Evolutionary conservation across 306 rosid species (phyloP).

Genomic region (Dicorynia guianensis): DNA sequence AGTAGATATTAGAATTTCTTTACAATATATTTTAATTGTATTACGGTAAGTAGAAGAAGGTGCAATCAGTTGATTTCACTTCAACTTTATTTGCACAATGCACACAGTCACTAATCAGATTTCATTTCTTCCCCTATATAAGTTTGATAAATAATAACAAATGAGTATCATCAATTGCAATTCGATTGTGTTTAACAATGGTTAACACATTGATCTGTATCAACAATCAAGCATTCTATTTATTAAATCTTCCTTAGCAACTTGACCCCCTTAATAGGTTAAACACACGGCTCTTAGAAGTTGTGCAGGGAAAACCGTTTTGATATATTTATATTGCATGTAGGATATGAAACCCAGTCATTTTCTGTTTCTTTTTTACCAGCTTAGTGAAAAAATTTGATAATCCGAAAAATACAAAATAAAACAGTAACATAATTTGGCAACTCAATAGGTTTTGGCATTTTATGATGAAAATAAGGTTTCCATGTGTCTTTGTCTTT

Average conservation of each 20-base stretch:
- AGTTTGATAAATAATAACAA: not conserved
- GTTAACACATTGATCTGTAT: not conserved
- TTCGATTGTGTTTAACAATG: not conserved
- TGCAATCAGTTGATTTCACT: constrained; percentile 38
- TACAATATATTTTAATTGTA: too few relatives aligned
- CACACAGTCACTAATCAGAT: not conserved
- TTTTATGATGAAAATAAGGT: not conserved
- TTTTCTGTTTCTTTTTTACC: too few relatives aligned
- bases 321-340: constrained; percentile 7
- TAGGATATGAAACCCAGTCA: too few relatives aligned
- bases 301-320: too few relatives aligned
- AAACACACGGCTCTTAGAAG: too few relatives aligned
- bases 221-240: not conserved
- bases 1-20: too few relatives aligned
- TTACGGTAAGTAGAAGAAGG: too few relatives aligned
- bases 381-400: too few relatives aligned
- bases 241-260: not conserved
- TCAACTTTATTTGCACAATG: not conserved
- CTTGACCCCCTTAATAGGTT: not conserved
- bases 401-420: too few relatives aligned
- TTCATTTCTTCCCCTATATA: not conserved
- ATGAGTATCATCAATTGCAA: not conserved
- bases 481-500: not conserved
- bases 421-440: too few relatives aligned
- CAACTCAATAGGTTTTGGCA: not conserved